Percentiles rank a stretch among this genome's conserved stretches.
These are phyloP conservation scores for Aquanectria penicillioides DNA, from an alignment of 2,329 filamentous ascomycete genomes.

Conservation along the genomic window DNA sequence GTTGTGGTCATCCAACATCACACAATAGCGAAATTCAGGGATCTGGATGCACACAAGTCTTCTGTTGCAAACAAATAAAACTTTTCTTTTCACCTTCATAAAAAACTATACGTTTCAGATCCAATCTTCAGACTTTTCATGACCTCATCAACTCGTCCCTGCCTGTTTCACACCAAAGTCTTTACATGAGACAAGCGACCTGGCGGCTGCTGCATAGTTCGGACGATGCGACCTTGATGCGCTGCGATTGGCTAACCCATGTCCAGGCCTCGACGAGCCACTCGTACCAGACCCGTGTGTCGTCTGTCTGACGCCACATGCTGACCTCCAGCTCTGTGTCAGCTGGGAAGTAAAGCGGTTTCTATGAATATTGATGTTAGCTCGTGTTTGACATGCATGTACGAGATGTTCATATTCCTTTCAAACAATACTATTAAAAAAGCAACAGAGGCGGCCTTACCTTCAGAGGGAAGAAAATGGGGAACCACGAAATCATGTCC, in stretches of 20 bases:
- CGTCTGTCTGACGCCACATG: constrained; percentile 97
- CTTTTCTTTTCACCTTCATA: constrained; percentile 7
- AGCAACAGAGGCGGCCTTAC: constrained; percentile 57
- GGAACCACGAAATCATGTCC: constrained; percentile 99
- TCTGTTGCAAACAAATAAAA: too few relatives aligned
- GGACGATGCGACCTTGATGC: constrained; percentile 73
- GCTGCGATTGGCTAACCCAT: constrained; percentile 66
- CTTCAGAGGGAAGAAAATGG: constrained; percentile 97
- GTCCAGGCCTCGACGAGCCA: constrained; percentile 92
- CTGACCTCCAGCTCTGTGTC: constrained; percentile 87
- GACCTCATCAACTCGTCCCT: neutral
- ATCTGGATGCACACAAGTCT: too few relatives aligned
- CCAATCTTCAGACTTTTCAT: neutral
- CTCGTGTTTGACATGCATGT: too few relatives aligned
- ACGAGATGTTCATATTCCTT: too few relatives aligned
- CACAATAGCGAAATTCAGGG: too few relatives aligned
- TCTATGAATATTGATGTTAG: constrained; percentile 58
- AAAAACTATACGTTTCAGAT: constrained; percentile 5
- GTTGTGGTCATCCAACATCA: too few relatives aligned
- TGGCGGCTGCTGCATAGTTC: constrained; percentile 76
- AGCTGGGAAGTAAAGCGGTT: constrained; percentile 85
- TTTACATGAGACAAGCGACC: constrained; percentile 76
- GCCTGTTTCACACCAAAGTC: neutral
- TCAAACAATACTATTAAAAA: too few relatives aligned
- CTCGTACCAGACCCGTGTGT: constrained; percentile 97